phyloP scores from a whole-genome alignment of 805 yeast species.

The Novakomyces olei region DNA sequence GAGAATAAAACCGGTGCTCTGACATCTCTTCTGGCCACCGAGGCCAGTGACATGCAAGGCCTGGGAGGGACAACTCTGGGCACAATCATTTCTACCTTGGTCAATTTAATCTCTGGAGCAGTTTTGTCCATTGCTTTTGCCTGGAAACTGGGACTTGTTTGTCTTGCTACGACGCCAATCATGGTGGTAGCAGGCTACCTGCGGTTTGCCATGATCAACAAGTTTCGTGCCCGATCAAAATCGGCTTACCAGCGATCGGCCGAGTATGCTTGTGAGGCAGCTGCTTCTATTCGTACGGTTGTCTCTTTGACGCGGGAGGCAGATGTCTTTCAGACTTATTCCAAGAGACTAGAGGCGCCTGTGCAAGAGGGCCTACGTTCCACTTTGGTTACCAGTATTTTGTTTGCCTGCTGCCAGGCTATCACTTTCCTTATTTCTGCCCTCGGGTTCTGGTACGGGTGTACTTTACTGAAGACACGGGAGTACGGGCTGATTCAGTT shows the following conservation, averaged over 20 bases:
- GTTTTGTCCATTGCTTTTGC: conserved; percentile 18
- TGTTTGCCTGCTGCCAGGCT: conserved; percentile 19
- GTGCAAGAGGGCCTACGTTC: conserved; percentile 6
- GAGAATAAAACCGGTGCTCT: conserved; percentile 13
- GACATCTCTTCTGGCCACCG: conserved; percentile 12
- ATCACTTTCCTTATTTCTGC: conserved; percentile 20
- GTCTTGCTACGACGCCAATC: conserved; percentile 17
- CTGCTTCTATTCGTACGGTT: conserved; percentile 22
- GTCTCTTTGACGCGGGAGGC: conserved; percentile 21
- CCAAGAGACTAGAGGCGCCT: conserved; percentile 6
- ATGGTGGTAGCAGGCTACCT: conserved; percentile 20
- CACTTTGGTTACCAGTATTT: conserved; percentile 11
- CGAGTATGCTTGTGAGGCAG: conserved; percentile 21
- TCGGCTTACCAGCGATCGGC: conserved; percentile 20
- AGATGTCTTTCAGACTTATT: conserved; percentile 16
- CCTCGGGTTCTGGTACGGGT: conserved; percentile 23
- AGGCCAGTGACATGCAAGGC: conserved; percentile 14
- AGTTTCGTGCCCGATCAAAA: conserved; percentile 18
- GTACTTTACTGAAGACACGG: conserved; percentile 16
- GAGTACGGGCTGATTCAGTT: conserved; percentile 16
- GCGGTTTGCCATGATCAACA: conserved; percentile 16
- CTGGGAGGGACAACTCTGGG: conserved; percentile 14
- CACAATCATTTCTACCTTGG: conserved; percentile 13
- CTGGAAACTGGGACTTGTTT: conserved; percentile 23
- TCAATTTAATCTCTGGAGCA: conserved; percentile 19